Evolutionary conservation across 2,329 filamentous ascomycete species (phyloP).

Genomic region (Westerdykella ornata): DNA sequence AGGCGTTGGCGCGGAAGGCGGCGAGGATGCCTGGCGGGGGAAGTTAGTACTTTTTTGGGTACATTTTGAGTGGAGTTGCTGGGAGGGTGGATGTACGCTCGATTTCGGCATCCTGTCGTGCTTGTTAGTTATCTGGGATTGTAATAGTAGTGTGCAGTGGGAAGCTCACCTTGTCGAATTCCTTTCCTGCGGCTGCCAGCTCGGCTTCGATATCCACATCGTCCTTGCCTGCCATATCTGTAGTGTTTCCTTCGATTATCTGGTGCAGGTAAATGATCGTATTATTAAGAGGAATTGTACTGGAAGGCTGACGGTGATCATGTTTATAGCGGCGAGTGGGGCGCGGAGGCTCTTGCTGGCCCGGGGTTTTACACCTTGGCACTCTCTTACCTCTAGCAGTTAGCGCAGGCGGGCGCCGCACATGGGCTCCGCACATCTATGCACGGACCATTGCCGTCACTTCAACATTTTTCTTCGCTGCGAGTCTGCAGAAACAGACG

Average conservation of each 20-base stretch:
- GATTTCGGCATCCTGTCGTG: conserved; percentile 77
- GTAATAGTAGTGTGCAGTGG: not conserved
- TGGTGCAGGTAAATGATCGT: conserved; percentile 5
- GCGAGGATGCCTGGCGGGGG: conserved; percentile 63
- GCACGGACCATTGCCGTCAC: no score
- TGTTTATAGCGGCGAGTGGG: no score
- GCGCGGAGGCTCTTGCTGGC: no score
- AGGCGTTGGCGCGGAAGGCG: conserved; percentile 78
- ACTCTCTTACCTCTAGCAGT: no score
- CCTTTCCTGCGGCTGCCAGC: conserved; percentile 77
- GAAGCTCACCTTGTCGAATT: conserved; percentile 70
- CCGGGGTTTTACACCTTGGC: no score
- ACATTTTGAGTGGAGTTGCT: not conserved
- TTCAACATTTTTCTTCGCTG: no score
- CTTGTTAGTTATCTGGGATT: conserved; percentile 9
- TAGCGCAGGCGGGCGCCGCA: no score
- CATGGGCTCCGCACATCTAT: no score
- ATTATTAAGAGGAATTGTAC: not conserved
- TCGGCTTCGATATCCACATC: conserved; percentile 58
- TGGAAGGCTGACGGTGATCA: no score
- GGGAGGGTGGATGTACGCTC: conserved; percentile 51
- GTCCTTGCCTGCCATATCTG: conserved; percentile 54
- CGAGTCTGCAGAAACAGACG: no score
- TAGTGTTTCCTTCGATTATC: no score
- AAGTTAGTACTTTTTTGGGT: not conserved